Evolutionary conservation across 2,329 filamentous ascomycete genomes (phyloP).

Genomic region (Aspergillus tamarii): DNA sequence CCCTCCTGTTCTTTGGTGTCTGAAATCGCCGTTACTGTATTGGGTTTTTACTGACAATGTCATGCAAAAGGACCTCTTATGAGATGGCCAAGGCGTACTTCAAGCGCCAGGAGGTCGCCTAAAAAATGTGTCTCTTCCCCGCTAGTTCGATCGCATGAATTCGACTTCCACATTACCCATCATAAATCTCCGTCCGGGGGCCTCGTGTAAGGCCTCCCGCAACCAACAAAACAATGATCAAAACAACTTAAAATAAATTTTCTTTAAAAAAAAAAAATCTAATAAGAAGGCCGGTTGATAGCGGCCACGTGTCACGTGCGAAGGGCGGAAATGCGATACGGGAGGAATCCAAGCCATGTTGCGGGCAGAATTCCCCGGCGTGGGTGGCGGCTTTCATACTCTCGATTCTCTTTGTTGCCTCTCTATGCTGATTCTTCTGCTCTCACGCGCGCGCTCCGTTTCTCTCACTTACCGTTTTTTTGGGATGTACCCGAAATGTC

Average conservation of each 20-base stretch:
- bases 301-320: constrained; percentile 9
- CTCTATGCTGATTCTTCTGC: not conserved
- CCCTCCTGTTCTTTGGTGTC: too few species aligned
- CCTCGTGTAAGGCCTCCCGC: not conserved
- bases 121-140: constrained; percentile 13
- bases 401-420: not conserved
- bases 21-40: not conserved
- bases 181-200: constrained; percentile 4
- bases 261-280: not conserved
- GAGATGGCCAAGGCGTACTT: constrained; percentile 72
- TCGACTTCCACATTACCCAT: constrained; percentile 10
- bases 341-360: not conserved
- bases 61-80: constrained; percentile 59
- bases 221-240: constrained; percentile 2
- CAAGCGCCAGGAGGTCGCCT: constrained; percentile 47
- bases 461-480: not conserved
- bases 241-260: not conserved
- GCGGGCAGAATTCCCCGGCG: not conserved
- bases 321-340: not conserved
- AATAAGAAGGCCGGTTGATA: not conserved
- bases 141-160: constrained; percentile 21
- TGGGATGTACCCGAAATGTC: constrained; percentile 4
- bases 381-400: not conserved
- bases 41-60: constrained; percentile 10
- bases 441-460: not conserved